A percentile compares a stretch with the other conserved stretches of the same genome.
Evolutionary conservation across 2,329 filamentous ascomycete genomes (phyloP).

Genomic region (Fusarium circinatum): DNA sequence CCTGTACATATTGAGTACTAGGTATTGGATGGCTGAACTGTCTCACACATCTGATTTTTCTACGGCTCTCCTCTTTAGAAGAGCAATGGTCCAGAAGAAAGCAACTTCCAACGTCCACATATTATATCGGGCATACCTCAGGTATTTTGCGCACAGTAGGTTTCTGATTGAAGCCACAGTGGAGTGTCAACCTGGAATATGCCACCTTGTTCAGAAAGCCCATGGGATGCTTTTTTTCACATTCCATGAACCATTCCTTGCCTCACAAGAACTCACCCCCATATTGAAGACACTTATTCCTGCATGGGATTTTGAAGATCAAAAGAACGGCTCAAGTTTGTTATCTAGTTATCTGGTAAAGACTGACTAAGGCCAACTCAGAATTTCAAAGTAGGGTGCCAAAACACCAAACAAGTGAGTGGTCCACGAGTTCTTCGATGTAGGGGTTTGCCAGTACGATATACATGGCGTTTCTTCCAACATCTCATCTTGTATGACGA

Average conservation of each 20-base stretch:
- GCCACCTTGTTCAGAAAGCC: background rate
- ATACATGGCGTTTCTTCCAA: constrained; percentile 12
- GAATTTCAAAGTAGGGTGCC: constrained; percentile 23
- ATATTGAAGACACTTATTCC: background rate
- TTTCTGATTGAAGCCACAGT: background rate
- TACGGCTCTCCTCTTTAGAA: background rate
- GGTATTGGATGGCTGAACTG: background rate
- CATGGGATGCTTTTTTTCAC: background rate
- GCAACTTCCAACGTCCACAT: background rate
- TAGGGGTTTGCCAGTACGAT: constrained; percentile 12
- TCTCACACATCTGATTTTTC: background rate
- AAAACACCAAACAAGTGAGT: constrained; percentile 32
- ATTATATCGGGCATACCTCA: background rate
- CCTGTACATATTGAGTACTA: background rate
- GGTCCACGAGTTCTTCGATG: constrained; percentile 10
- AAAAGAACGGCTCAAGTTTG: constrained; percentile 42
- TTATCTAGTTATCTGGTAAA: constrained; percentile 37
- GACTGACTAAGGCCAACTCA: constrained; percentile 42
- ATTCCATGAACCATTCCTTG: constrained; percentile 12
- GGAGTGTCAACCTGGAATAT: background rate
- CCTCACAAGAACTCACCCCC: background rate
- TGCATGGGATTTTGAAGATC: background rate
- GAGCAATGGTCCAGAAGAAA: background rate
- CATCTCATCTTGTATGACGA: constrained; percentile 12
- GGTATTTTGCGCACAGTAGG: background rate